Base-by-base conservation (phyloP, 768 basidiomycete genomes). In the Mycena floridula region DNA sequence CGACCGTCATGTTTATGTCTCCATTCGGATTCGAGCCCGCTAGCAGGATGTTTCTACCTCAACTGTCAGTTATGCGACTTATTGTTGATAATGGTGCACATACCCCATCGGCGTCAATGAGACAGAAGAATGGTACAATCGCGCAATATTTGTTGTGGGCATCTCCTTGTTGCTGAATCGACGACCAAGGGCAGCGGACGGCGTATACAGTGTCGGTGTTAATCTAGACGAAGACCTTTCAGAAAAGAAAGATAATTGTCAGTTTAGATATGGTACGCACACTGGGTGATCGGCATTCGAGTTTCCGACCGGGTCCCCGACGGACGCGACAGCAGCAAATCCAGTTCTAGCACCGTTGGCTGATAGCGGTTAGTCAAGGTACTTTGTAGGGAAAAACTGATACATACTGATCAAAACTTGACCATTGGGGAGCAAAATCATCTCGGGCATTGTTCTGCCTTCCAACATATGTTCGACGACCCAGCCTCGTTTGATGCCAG, bases 111-210 rank as follows among this genome's bases (percentile, higher is more conserved):
- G 73, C 13, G 79, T 72, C 50, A 82, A 63, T 25, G 74, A 76
- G 11, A 72, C 77, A 5, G 68, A 67, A 2, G 80, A 81, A 59
- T 84, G 82, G 63, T 84, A 84, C 61, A 84, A 41, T 12, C 81
- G 64, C 40, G 78, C 70, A 48, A 81, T 69, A 32, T 59, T 48
- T 2, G 65, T 63, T 9, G 64, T 60, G 20, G 70, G 66, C 43
- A 74, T 50, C 24, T 73, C 73, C n/a, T 65, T 61, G 50, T 70
- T 71, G n/a, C n/a, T n/a, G n/a, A n/a, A n/a, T n/a, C n/a, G n/a
- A n/a, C n/a, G n/a, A n/a, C n/a, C n/a, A n/a, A n/a, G n/a, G n/a
- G n/a, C n/a, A n/a, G n/a, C n/a, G n/a, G n/a, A n/a, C n/a, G n/a
- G n/a, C n/a, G n/a, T n/a, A n/a, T n/a, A n/a, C n/a, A n/a, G n/a